Evolutionary conservation across 371 early-diverging fungal species (phyloP).

Genomic region (Syncephalastrum monosporum): DNA sequence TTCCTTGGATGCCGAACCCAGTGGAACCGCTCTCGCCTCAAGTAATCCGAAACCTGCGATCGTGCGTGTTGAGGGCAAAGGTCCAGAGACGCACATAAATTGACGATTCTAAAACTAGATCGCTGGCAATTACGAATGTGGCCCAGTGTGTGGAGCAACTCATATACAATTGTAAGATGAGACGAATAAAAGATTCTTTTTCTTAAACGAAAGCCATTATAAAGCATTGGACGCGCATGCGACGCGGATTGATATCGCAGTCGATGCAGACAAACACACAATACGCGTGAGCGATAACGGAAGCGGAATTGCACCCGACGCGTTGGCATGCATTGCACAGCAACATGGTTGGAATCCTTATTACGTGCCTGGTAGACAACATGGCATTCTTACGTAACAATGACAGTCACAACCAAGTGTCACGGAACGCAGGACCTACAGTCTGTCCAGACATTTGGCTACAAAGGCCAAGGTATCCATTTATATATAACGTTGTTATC

Average conservation of each 20-base stretch:
- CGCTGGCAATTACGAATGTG: constrained; percentile 50
- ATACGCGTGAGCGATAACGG: constrained; percentile 70
- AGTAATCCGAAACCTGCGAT: no score
- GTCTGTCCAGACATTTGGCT: constrained; percentile 58
- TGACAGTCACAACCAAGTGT: constrained; percentile 58
- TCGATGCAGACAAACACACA: constrained; percentile 45
- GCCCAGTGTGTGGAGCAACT: constrained; percentile 61
- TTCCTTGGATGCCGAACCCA: no score
- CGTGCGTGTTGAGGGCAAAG: no score
- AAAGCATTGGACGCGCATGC: constrained; percentile 65
- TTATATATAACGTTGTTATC: no score
- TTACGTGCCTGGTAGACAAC: background rate
- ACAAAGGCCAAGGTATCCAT: constrained; percentile 65
- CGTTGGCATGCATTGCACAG: constrained; percentile 48
- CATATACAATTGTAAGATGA: constrained; percentile 53
- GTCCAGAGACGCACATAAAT: no score
- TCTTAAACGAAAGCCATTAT: background rate
- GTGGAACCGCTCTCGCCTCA: no score
- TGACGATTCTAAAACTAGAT: constrained; percentile 17
- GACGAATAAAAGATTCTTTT: background rate
- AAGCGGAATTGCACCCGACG: constrained; percentile 47
- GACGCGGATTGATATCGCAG: constrained; percentile 41
- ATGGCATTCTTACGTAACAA: background rate
- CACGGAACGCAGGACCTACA: constrained; percentile 41
- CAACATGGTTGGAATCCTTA: constrained; percentile 45